Conservation (phyloP, 1,139 yeast genomes). For the Yamadazyma kanchanaburiensis region DNA sequence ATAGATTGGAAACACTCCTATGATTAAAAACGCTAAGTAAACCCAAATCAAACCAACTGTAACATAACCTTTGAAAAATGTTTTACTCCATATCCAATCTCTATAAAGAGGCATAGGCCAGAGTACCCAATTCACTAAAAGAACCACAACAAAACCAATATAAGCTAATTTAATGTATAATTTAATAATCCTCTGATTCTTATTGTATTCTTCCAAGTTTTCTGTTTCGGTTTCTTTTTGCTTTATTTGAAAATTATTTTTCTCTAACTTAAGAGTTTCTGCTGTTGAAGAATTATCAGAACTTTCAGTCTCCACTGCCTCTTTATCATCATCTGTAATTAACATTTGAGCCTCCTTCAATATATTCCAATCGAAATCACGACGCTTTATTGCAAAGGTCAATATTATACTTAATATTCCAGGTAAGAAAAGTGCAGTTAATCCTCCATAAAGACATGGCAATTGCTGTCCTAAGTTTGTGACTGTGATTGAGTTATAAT, state of each 20-base stretch:
- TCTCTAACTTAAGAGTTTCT: not conserved
- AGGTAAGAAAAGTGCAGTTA: conserved; percentile 30
- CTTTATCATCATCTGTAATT: conserved; percentile 12
- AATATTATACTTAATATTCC: conserved; percentile 23
- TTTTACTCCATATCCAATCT: conserved; percentile 35
- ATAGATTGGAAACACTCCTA: conserved; percentile 36
- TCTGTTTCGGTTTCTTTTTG: conserved; percentile 2
- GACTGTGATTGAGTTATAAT: conserved; percentile 23
- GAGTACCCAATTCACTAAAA: conserved; percentile 34
- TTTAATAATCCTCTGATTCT: conserved; percentile 7
- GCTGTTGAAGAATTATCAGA: not conserved
- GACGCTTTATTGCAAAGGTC: conserved; percentile 23
- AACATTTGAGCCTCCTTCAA: conserved; percentile 21
- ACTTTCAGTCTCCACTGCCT: not conserved
- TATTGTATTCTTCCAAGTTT: conserved; percentile 1
- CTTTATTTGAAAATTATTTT: not conserved
- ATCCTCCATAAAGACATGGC: conserved; percentile 29
- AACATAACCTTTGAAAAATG: conserved; percentile 41
- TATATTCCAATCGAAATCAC: conserved; percentile 29
- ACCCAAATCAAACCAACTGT: conserved; percentile 38
- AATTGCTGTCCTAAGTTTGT: conserved; percentile 24
- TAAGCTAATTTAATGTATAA: conserved; percentile 27
- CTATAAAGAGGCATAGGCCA: conserved; percentile 50
- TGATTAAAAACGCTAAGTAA: conserved; percentile 25
- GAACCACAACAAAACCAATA: conserved; percentile 21